phyloP scores from a whole-genome alignment of 495 filamentous ascomycete genomes.

The Hypoxylon rickii region DNA sequence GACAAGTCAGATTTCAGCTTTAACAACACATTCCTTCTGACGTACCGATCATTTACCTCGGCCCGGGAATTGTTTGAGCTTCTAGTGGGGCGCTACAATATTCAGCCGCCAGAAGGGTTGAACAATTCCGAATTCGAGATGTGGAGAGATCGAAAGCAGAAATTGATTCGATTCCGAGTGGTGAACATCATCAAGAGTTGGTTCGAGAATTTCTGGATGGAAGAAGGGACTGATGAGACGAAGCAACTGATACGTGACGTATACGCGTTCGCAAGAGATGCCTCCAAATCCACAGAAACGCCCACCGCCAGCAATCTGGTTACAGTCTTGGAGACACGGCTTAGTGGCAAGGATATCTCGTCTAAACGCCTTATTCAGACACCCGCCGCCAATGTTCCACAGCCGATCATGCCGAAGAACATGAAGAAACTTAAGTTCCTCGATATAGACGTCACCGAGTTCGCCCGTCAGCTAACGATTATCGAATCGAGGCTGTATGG shows the following conservation, averaged over 20 bases:
- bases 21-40: constrained; percentile 96
- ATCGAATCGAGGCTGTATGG: constrained; percentile 94
- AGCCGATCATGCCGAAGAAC: constrained; percentile 95
- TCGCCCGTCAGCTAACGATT: constrained; percentile 94
- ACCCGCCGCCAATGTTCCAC: constrained; percentile 73
- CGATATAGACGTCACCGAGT: constrained; percentile 94
- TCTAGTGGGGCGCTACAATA: constrained; percentile 85
- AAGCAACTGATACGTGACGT: constrained; percentile 85
- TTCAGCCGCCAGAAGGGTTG: constrained; percentile 89
- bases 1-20: constrained; percentile 95
- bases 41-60: constrained; percentile 92
- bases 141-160: constrained; percentile 95
- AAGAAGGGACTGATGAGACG: constrained; percentile 79
- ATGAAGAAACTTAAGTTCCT: constrained; percentile 99
- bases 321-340: constrained; percentile 81
- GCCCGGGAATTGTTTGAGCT: constrained; percentile 91
- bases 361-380: constrained; percentile 86
- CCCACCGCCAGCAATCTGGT: constrained; percentile 81
- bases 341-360: constrained; percentile 85
- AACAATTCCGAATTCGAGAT: constrained; percentile 73
- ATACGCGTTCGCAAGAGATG: constrained; percentile 87
- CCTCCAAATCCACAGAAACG: constrained; percentile 88
- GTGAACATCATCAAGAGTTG: constrained; percentile 98
- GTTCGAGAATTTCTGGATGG: constrained; percentile 99
- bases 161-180: constrained; percentile 89